phyloP scores from a whole-genome alignment of 2,329 filamentous ascomycete genomes.

The Aspergillus sp. region DNA sequence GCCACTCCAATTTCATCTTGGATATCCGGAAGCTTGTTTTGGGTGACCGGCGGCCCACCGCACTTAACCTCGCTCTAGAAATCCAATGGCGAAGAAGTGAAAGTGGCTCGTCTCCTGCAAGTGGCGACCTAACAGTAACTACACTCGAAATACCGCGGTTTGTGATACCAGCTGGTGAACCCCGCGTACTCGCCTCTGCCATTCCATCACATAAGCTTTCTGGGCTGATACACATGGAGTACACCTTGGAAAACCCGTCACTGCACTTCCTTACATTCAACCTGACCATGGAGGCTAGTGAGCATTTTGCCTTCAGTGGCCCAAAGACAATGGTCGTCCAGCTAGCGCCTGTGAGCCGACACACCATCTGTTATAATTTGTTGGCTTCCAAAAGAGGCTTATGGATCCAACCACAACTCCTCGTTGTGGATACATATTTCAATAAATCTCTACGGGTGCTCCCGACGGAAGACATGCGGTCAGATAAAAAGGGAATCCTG shows the following conservation, averaged over 20 bases:
- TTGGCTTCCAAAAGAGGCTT: constrained; percentile 62
- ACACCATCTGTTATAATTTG: constrained; percentile 71
- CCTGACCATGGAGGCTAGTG: constrained; percentile 85
- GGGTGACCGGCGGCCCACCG: constrained; percentile 76
- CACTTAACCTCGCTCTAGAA: constrained; percentile 71
- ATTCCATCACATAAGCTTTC: constrained; percentile 32
- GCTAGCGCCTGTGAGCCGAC: constrained; percentile 76
- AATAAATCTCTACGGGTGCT: constrained; percentile 83
- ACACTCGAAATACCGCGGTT: constrained; percentile 76
- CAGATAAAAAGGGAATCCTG: constrained; percentile 53
- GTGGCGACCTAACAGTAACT: constrained; percentile 59
- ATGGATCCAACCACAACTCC: constrained; percentile 72
- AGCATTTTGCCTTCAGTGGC: constrained; percentile 90
- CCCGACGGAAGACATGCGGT: constrained; percentile 67
- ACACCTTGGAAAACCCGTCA: constrained; percentile 89
- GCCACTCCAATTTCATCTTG: constrained; percentile 71
- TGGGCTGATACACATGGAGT: constrained; percentile 52
- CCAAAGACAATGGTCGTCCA: constrained; percentile 78
- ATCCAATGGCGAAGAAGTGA: constrained; percentile 71
- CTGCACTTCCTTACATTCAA: constrained; percentile 94
- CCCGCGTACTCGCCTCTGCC: constrained; percentile 68
- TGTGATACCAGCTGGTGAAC: constrained; percentile 77
- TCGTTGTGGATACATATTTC: constrained; percentile 87
- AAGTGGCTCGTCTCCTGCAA: constrained; percentile 23
- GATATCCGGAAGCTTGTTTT: constrained; percentile 73